These are phyloP conservation scores for Raddia guianensis DNA, from an alignment of 176 grass and related monocot species.

Conservation along the genomic window DNA sequence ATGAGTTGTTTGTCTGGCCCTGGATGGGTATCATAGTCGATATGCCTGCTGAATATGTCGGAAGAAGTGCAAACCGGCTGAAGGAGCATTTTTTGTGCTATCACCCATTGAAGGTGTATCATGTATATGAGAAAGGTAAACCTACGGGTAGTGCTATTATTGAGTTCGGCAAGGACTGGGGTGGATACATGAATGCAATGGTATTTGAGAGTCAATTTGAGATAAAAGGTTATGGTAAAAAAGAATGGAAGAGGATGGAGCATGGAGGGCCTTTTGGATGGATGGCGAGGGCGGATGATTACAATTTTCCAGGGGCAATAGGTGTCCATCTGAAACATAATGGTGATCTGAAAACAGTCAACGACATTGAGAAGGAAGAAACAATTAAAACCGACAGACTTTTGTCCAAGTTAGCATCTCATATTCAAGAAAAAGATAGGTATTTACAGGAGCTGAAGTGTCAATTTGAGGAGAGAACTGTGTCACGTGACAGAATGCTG, in stretches of 20 bases:
- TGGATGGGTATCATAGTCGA: constrained; percentile 70
- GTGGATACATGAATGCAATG: constrained; percentile 55
- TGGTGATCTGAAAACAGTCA: constrained; percentile 55
- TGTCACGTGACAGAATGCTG: constrained; percentile 49
- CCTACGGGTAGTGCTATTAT: constrained; percentile 59
- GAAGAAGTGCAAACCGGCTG: constrained; percentile 65
- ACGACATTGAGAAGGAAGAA: constrained; percentile 46
- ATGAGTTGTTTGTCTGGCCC: constrained; percentile 65
- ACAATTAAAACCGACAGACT: constrained; percentile 46
- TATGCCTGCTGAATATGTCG: constrained; percentile 52
- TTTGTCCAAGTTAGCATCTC: constrained; percentile 44
- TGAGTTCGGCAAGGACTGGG: constrained; percentile 63
- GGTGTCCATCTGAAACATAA: constrained; percentile 58
- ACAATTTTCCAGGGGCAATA: constrained; percentile 47
- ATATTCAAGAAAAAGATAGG: constrained; percentile 52
- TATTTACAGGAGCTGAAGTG: constrained; percentile 42
- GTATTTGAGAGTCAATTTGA: constrained; percentile 59
- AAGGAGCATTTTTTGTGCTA: constrained; percentile 58
- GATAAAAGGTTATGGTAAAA: constrained; percentile 42
- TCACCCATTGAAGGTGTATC: constrained; percentile 54
- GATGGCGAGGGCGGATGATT: constrained; percentile 60
- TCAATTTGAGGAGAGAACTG: constrained; percentile 39
- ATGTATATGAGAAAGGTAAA: constrained; percentile 47
- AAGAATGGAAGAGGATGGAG: constrained; percentile 41
- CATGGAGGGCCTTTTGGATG: constrained; percentile 49